These are phyloP conservation scores for Persicaria maculosa DNA, from an alignment of 148 eudicot species.

Conservation along the genomic window DNA sequence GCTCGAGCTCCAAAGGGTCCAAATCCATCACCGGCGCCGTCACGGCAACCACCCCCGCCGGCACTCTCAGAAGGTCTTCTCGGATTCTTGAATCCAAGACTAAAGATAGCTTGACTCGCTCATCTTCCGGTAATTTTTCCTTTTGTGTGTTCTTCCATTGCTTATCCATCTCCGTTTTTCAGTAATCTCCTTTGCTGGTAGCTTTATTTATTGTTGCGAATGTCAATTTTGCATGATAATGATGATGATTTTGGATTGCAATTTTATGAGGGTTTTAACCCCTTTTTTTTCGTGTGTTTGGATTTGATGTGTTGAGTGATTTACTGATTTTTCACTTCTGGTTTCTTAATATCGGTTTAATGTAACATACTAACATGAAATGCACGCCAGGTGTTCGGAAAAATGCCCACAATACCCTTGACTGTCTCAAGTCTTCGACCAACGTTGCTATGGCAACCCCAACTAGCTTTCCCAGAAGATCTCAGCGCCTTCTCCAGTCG, in stretches of 20 bases:
- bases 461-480: not conserved
- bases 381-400: slow-evolving; percentile 4
- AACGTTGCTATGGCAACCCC: not conserved
- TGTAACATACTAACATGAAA: not conserved
- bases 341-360: not conserved
- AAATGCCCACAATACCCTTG: not conserved
- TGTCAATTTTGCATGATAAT: not conserved
- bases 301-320: not conserved
- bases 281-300: not conserved
- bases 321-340: not conserved
- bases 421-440: not conserved
- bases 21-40: not conserved
- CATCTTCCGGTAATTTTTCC: not conserved
- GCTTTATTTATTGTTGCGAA: not conserved
- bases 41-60: not conserved
- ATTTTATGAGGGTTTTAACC: not conserved
- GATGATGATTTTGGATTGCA: not conserved
- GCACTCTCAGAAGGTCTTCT: not conserved
- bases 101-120: not conserved
- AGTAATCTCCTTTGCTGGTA: not conserved
- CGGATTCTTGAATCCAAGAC: not conserved
- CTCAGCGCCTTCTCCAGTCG: slow-evolving; percentile 8
- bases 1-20: not conserved
- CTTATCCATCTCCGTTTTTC: not conserved
- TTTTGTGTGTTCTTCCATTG: not conserved